These are phyloP conservation scores for Backusella australiensis DNA, from an alignment of 192 early-diverging fungal species.

Conservation along the genomic window DNA sequence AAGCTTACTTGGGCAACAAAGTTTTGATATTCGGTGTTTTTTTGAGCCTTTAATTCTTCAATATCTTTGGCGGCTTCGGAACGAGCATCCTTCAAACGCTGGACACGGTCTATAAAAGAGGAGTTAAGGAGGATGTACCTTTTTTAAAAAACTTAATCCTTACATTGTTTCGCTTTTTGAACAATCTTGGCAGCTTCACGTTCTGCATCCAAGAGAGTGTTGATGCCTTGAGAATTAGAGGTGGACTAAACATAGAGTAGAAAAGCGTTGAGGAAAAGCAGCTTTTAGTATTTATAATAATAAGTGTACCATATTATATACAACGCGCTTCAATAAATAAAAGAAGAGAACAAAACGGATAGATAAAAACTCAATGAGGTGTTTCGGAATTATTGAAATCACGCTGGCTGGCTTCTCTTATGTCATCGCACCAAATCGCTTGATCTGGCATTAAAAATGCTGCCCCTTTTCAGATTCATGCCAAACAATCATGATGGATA, in stretches of 20 bases:
- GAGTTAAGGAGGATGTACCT: neutral
- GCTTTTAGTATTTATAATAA: neutral
- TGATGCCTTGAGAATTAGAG: conserved; percentile 87
- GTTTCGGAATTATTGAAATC: neutral
- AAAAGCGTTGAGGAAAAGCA: neutral
- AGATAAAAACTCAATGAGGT: neutral
- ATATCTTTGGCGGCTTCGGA: conserved; percentile 92
- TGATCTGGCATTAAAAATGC: neutral
- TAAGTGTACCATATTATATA: neutral
- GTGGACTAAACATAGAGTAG: conserved; percentile 17
- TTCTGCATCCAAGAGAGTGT: conserved; percentile 96
- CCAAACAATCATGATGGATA: neutral
- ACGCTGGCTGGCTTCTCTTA: neutral
- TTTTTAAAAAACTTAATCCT: conserved; percentile 7
- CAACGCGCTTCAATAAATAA: neutral
- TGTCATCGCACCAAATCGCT: neutral
- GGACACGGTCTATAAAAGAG: conserved; percentile 68
- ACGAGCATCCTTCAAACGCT: conserved; percentile 94
- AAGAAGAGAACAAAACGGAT: neutral
- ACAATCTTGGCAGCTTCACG: conserved; percentile 95
- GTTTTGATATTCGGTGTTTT: conserved; percentile 74
- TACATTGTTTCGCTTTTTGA: conserved; percentile 87
- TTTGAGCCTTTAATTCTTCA: conserved; percentile 78
- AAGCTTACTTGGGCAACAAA: conserved; percentile 66
- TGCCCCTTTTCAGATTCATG: neutral